Conservation (phyloP, 2,329 filamentous ascomycete genomes). For the Colletotrichum aenigma region DNA sequence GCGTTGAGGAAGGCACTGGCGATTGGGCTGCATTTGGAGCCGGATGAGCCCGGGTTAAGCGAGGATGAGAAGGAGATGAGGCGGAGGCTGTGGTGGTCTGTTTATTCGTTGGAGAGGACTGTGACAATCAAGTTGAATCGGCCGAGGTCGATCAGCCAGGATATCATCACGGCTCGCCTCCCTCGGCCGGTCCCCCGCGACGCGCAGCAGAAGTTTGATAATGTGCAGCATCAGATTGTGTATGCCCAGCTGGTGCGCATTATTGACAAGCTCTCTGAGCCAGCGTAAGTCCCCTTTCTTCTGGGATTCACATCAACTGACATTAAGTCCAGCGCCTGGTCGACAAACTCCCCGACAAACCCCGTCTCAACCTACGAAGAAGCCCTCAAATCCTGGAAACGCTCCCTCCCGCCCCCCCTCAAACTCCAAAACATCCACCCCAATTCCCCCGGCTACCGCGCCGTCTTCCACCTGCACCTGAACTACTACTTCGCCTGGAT, state of each 20-base stretch:
- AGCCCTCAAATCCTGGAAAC: conserved; percentile 35
- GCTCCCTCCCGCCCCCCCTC: conserved; percentile 28
- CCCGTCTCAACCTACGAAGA: conserved; percentile 8
- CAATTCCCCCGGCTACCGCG: conserved; percentile 30
- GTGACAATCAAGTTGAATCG: conserved; percentile 28
- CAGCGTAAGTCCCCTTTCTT: conserved; percentile 14
- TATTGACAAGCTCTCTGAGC: conserved; percentile 31
- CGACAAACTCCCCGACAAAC: accelerated
- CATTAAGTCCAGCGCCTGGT: not conserved
- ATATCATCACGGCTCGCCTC: conserved; percentile 25
- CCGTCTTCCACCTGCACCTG: conserved; percentile 36
- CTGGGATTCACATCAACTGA: not conserved
- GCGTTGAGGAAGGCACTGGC: conserved; percentile 31
- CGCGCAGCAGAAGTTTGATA: conserved; percentile 31
- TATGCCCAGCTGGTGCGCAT: conserved; percentile 31
- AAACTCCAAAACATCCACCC: conserved; percentile 31
- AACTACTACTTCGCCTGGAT: conserved; percentile 42
- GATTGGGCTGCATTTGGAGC: conserved; percentile 29
- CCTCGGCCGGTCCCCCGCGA: conserved; percentile 24
- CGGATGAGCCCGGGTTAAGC: conserved; percentile 25
- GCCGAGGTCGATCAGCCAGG: conserved; percentile 25
- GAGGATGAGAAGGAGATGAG: conserved; percentile 27
- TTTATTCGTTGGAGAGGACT: conserved; percentile 32
- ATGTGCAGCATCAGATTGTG: conserved; percentile 35
- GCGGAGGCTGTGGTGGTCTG: conserved; percentile 31